Evolutionary conservation across 192 early-diverging fungal genomes (phyloP), one percentile per base, ranked within the genome.

Genomic region (Mortierella antarctica): DNA sequence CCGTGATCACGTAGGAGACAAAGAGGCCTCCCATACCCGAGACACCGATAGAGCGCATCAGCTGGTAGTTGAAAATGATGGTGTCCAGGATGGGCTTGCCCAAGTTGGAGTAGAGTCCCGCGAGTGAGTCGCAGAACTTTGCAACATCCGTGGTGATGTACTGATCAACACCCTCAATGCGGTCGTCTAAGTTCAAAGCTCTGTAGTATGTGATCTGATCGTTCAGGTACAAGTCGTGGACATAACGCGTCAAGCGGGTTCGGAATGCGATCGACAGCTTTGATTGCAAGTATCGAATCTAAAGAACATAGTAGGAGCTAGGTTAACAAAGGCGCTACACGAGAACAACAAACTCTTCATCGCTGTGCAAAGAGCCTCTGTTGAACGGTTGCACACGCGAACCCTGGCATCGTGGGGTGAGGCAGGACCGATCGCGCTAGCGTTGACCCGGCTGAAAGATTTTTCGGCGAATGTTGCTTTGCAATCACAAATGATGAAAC

Each of bases 11-110:
- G 70, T 97, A 93, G 55, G 94, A 88, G 23, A 93, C 83, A 84
- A 91, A 93, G 54, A 96, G 86, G 40, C 91, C 91, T 63, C 96
- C 88, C 78, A 96, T 87, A 47, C 94, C 92, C 51, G 92, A 91
- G 51, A 91, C 83, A 62, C 97, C 98, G 69, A 98, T 91, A 64
- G 89, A 94, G 42, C 91, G 88, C n/a, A 92, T 90, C 60, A 98
- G 88, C 79, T 96, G 95, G 70, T 91, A 89, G 86, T 97, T 98
- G 89, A 94, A 99, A 62, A 98, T 92, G 50, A 98, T 82, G 42
- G 92, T 94, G 83, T 99, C 98, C 47, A 99, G 85, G 57, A 96
- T 84, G 9, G 98, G 98, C 79, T 99, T 99, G 67, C 94, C 95
- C 65, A 97, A 83, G 82, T 98, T 97, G 51, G 94, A 96, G 87